These are phyloP conservation scores for Endotrypanum monterogeii DNA, from an alignment of 208 protist species.

Conservation along the genomic window DNA sequence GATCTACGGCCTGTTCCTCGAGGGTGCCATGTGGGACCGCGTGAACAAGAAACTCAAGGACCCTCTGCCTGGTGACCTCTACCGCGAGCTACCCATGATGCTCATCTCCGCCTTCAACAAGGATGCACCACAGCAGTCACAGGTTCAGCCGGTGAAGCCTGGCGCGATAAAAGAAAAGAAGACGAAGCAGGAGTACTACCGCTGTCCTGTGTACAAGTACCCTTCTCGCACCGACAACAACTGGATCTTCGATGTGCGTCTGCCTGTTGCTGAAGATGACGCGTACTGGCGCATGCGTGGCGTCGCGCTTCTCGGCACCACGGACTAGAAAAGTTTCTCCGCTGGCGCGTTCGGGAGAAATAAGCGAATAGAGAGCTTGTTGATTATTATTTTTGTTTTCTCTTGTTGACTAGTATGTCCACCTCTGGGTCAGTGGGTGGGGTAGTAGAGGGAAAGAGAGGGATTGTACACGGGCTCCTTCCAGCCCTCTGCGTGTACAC, in stretches of 20 bases:
- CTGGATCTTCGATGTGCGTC: constrained; percentile 97
- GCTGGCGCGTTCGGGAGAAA: background rate
- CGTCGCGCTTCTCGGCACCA: constrained; percentile 90
- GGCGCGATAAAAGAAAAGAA: constrained; percentile 79
- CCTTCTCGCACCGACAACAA: constrained; percentile 94
- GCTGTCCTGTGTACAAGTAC: constrained; percentile 98
- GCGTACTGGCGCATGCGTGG: constrained; percentile 97
- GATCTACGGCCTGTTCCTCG: constrained; percentile 97
- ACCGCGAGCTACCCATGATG: constrained; percentile 96
- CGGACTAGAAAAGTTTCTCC: constrained; percentile 50
- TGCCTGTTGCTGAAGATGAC: constrained; percentile 94
- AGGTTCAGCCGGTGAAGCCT: constrained; percentile 62
- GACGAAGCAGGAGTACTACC: constrained; percentile 94
- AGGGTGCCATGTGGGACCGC: constrained; percentile 97
- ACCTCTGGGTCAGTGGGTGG: too few relatives aligned
- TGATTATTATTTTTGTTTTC: background rate
- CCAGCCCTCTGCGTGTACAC: too few relatives aligned
- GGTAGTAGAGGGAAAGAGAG: too few relatives aligned
- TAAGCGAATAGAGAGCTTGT: background rate
- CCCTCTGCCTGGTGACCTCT: constrained; percentile 95
- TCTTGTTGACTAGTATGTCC: background rate
- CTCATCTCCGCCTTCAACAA: constrained; percentile 94
- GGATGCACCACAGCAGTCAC: constrained; percentile 67
- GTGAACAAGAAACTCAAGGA: constrained; percentile 92
- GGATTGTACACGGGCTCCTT: too few relatives aligned